These are phyloP conservation scores for Fusarium lyarnte DNA, from an alignment of 2,329 filamentous ascomycete genomes.

Conservation along the genomic window DNA sequence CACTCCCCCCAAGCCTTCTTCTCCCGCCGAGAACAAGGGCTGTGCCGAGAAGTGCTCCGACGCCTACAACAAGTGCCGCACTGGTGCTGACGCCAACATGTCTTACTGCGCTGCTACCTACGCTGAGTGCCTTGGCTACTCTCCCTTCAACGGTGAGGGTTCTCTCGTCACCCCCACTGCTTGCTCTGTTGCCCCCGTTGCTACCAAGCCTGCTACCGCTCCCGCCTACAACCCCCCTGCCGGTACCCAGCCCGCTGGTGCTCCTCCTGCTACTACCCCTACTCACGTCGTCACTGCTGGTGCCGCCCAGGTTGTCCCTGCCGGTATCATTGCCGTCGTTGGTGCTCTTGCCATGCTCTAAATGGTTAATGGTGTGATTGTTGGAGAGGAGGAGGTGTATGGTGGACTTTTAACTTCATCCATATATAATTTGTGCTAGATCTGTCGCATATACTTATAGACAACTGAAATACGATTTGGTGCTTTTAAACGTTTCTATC, in stretches of 20 bases:
- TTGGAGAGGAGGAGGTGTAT: neutral
- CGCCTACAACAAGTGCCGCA: slow-evolving; percentile 4
- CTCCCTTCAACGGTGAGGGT: slow-evolving; percentile 10
- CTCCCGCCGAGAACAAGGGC: slow-evolving; percentile 16
- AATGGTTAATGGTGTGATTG: neutral
- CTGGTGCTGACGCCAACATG: neutral
- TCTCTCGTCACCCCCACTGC: slow-evolving; percentile 30
- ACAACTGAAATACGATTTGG: neutral
- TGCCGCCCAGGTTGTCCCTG: slow-evolving; percentile 35
- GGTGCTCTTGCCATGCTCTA: slow-evolving; percentile 42
- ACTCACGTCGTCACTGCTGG: slow-evolving; percentile 27
- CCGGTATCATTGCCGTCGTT: slow-evolving; percentile 38
- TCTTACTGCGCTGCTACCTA: slow-evolving; percentile 2
- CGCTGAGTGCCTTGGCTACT: slow-evolving; percentile 12
- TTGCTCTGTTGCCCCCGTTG: slow-evolving; percentile 26
- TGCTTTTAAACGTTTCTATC: fast-evolving
- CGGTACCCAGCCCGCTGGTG: neutral
- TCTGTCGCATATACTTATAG: neutral
- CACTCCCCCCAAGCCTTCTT: slow-evolving; percentile 23
- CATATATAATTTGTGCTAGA: neutral
- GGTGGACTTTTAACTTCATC: neutral
- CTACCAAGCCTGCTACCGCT: slow-evolving; percentile 5
- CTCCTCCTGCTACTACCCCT: slow-evolving; percentile 3
- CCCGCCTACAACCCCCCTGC: neutral
- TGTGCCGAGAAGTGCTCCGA: slow-evolving; percentile 17